Evolutionary conservation across 495 filamentous ascomycete genomes (phyloP), one percentile per base, ranked within the genome.

Genomic region (Aspergillus diversus): DNA sequence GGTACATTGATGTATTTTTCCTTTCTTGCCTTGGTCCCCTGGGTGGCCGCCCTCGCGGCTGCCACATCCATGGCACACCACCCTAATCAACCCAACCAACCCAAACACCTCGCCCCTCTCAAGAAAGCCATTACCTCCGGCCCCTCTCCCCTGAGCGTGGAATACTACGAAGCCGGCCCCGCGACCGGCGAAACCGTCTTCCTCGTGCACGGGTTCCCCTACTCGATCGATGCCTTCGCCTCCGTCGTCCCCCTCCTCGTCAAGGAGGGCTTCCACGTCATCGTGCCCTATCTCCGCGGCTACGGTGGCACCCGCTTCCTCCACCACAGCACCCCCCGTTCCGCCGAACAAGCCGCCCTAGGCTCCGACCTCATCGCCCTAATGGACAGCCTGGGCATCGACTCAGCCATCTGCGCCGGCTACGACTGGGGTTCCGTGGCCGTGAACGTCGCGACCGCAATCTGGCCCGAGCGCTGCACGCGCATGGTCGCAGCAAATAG

Each of bases 351-450:
- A 15, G 55, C 55, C 17, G 55, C 55, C 7, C 37, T 57, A 15
- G 55, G 55, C 21, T 46, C 21, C 39, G 55, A 57, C 32, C 27
- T 57, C n/a, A 46, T 57, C 31, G 55, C 55, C 5, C 55, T 57
- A 16, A 57, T 57, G 55, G 55, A 57, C 31, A 37, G 37, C 13
- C 55, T 57, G 16, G 5, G 46, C 7, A 57, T 57, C 55, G 35
- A 57, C n/a, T 12, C 33, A 3, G 55, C 55, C 4, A 57, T 43
- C 55, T 57, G 55, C 6, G 55, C 55, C n/a, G 55, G 55, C 6
- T 57, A 57, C 35, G 55, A 57, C 21, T 57, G 55, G 55, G 55
- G 55, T 5, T 37, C n/a, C 31, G 55, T 57, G 9, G 55, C 55
- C 5, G 55, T 57, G 21, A 57, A 57, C 17, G 21, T 43, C 2